Evolutionary conservation across 2,329 filamentous ascomycete species (phyloP), one percentile per base, ranked within the genome.

Genomic region (Neocatenulostroma microsporum): DNA sequence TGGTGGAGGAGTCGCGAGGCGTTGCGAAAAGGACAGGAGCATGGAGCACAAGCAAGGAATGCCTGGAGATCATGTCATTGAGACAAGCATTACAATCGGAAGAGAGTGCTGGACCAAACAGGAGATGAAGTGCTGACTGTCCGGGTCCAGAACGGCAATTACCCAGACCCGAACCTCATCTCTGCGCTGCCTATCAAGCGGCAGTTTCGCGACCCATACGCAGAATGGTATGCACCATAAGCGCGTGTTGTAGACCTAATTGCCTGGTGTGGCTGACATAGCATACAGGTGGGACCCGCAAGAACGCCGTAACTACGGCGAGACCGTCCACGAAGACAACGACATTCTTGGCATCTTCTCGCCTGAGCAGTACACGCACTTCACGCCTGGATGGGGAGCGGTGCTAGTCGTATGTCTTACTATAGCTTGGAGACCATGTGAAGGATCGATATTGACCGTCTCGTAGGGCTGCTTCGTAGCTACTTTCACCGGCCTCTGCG

Each of bases 271-370:
- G 12, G 30, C 30, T 32, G 17, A 32, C 17, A 21, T 15, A 20
- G 20, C 11, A 3, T 20, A 13, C 3, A 36, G 34, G 34, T 96
- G 87, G 85, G 89, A 98, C 67, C 83, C 87, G 64, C 91, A 98
- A 68, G 91, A 96, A 65, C 81, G 88, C 61, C 79, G 91, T 56
- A 96, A 98, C 73, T 96, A 84, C 61, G 88, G 88, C 64, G 93
- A 98, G 66, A 85, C 89, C 10, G 78, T 94, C 35, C 89, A 98
- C 64, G 93, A 98, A 66, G 91, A 98, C 63, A 83, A 95, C 64
- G 93, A 98, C 62, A 74, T 87, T 40, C 72, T 96, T 40, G 88
- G 87, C 52, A 82, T 94, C 47, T 89, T 98, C 66, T 82, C 84
- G 34, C 78, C 86, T 2, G 80, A 91, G 62, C 81, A 88, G 55